Evolutionary conservation across 495 filamentous ascomycete genomes (phyloP).

Genomic region (Pseudevernia furfuracea): DNA sequence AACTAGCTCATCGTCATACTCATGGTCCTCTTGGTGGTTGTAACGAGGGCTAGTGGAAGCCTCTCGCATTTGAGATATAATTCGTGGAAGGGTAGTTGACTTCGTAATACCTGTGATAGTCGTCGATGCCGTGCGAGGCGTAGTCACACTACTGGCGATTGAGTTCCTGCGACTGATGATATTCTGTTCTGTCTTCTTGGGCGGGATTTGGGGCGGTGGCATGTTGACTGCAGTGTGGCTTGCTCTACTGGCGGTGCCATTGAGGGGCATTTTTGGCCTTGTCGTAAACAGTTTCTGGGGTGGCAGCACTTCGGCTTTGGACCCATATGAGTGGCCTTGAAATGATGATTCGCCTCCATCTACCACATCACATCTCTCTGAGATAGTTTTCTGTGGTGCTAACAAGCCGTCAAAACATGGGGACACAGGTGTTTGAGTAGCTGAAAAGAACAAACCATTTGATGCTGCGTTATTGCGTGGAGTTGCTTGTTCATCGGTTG

Average conservation of each 20-base stretch:
- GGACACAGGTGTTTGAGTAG: not conserved
- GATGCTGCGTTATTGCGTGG: not conserved
- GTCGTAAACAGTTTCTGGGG: not conserved
- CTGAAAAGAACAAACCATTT: not conserved
- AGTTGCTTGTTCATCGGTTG: not conserved
- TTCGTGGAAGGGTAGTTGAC: not conserved
- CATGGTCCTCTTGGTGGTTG: not conserved
- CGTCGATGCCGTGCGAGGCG: not conserved
- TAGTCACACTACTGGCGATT: not conserved
- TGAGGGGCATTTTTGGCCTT: not conserved
- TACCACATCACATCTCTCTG: not conserved
- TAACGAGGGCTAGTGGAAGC: not conserved
- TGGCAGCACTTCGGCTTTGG: not conserved
- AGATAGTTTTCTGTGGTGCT: not conserved
- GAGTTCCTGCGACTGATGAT: not conserved
- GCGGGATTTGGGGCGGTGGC: not conserved
- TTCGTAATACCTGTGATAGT: not conserved
- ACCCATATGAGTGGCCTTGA: not conserved
- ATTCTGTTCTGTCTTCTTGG: not conserved
- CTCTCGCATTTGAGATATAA: not conserved
- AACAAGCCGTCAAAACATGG: not conserved
- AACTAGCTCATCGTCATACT: not conserved
- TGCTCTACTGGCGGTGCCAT: not conserved
- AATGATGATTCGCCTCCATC: not conserved
- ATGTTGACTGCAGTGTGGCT: not conserved